These are phyloP conservation scores for Wallacemonas collosoma DNA, from an alignment of 208 protist genomes.

Conservation along the genomic window DNA sequence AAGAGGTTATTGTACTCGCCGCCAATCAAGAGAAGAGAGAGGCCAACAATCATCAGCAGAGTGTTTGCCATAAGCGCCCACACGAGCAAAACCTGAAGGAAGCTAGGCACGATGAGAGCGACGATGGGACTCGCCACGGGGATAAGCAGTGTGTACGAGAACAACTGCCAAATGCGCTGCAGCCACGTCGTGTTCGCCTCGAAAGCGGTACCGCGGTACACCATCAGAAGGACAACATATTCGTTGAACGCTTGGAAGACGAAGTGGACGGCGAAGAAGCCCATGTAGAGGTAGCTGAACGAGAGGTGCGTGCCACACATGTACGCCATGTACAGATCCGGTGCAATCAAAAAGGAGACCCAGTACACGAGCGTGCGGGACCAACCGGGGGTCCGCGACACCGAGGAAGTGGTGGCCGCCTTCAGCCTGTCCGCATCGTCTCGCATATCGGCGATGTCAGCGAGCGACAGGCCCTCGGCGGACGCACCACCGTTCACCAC, in stretches of 20 bases:
- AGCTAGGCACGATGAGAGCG: constrained; percentile 35
- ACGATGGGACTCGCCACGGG: constrained; percentile 30
- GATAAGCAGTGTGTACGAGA: constrained; percentile 38
- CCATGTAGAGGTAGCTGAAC: constrained; percentile 55
- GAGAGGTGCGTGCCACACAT: constrained; percentile 25
- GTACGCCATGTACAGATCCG: constrained; percentile 52
- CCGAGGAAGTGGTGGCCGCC: neutral
- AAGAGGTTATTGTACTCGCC: constrained; percentile 16
- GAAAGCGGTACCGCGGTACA: constrained; percentile 35
- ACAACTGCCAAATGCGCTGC: constrained; percentile 32
- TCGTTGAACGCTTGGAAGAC: constrained; percentile 43
- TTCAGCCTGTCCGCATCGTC: constrained; percentile 1
- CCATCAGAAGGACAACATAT: constrained; percentile 32
- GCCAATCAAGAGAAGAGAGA: constrained; percentile 20
- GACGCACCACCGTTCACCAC: constrained; percentile 22
- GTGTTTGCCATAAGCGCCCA: constrained; percentile 29
- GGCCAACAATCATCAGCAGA: constrained; percentile 19
- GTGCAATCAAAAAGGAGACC: constrained; percentile 35
- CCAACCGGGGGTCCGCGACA: constrained; percentile 11
- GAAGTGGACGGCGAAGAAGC: constrained; percentile 42
- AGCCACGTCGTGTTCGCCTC: constrained; percentile 19
- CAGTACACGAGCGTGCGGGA: constrained; percentile 30
- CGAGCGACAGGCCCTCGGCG: constrained; percentile 12
- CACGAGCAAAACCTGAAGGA: constrained; percentile 33
- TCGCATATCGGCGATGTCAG: neutral